phyloP scores from a whole-genome alignment of 169 alveolate genomes.

The Amoebophrya sp. region DNA sequence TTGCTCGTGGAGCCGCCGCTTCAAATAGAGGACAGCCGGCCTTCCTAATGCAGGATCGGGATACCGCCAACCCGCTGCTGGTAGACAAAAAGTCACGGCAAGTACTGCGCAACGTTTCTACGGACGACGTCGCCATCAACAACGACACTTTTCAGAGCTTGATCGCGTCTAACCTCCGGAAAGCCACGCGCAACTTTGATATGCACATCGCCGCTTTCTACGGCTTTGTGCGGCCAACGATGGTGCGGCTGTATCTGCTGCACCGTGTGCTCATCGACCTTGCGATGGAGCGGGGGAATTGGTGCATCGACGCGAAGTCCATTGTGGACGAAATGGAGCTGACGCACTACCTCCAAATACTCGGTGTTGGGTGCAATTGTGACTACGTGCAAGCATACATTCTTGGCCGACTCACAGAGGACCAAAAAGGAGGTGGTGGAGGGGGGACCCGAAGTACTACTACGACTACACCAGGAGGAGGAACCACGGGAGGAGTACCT shows the following conservation, averaged over 20 bases:
- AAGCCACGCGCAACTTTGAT: not conserved
- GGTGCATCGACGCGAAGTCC: not conserved
- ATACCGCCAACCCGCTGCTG: not conserved
- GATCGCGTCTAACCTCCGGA: not conserved
- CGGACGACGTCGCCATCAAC: not conserved
- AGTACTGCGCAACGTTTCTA: not conserved
- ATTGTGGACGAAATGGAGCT: not conserved
- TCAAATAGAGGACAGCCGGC: not conserved
- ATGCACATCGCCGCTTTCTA: not conserved
- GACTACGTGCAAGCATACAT: not conserved
- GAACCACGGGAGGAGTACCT: no score
- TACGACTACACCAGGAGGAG: no score
- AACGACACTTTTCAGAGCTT: not conserved
- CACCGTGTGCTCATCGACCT: not conserved
- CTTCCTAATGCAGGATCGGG: not conserved
- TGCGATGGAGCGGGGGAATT: not conserved
- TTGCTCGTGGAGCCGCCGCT: not conserved
- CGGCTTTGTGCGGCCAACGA: not conserved
- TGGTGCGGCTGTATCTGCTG: not conserved
- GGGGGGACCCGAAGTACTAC: no score
- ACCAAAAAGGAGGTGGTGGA: not conserved
- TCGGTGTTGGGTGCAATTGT: not conserved
- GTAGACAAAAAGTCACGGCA: not conserved
- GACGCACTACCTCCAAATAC: not conserved
- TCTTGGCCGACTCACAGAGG: not conserved